Percentiles rank a stretch among this genome's conserved stretches.
Conservation (phyloP, 192 early-diverging fungal species). For the Piromyces finnis region DNA sequence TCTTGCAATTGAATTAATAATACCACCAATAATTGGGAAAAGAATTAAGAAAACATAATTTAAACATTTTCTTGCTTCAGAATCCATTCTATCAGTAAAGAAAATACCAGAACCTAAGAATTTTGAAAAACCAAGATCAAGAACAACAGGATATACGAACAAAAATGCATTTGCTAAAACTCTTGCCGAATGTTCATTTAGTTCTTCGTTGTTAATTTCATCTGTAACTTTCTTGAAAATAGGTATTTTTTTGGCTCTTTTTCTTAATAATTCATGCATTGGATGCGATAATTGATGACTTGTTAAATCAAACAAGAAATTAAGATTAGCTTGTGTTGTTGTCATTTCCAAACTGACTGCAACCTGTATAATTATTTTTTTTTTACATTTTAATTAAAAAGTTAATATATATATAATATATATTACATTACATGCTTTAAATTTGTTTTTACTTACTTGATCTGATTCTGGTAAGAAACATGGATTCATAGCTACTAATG, state of each 20-base stretch:
- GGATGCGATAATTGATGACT: background rate
- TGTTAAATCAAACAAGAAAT: background rate
- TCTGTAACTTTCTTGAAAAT: background rate
- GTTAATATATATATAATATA: too few species aligned
- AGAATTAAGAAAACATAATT: background rate
- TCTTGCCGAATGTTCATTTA: background rate
- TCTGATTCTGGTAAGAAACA: background rate
- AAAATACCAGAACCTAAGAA: constrained; percentile 5
- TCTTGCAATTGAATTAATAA: constrained; percentile 20
- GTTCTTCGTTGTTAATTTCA: background rate
- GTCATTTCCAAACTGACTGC: background rate
- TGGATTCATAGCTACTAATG: background rate
- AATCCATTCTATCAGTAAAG: constrained; percentile 5
- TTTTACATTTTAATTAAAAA: too few species aligned
- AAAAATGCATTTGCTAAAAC: background rate
- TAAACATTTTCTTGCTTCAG: background rate
- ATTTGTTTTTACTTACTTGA: background rate
- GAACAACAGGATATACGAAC: background rate
- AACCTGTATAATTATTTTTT: too few species aligned
- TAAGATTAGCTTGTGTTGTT: background rate
- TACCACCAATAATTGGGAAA: constrained; percentile 14
- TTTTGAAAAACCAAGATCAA: background rate
- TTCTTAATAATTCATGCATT: background rate
- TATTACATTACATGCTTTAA: too few species aligned
- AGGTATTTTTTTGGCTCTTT: background rate